Conservation (phyloP, 2,329 filamentous ascomycete species). For the Microsporum ferrugineum region DNA sequence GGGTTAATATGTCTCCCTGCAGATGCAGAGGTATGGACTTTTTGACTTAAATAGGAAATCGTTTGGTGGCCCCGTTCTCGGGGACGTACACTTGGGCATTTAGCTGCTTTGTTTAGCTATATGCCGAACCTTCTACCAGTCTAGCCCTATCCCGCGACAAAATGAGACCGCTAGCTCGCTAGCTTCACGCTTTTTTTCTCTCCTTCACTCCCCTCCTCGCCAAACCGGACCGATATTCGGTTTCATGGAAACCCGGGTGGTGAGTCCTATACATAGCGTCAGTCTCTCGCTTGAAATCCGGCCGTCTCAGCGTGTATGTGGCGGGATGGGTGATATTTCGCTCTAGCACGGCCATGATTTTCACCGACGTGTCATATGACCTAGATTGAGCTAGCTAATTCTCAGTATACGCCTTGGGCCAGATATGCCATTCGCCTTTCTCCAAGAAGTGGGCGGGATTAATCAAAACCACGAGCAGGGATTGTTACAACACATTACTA, state of each 20-base stretch:
- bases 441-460: neutral
- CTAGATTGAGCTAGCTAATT: neutral
- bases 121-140: neutral
- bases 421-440: neutral
- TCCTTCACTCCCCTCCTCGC: neutral
- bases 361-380: neutral
- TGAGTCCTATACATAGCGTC: neutral
- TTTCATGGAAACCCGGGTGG: neutral
- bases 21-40: slow-evolving; percentile 17
- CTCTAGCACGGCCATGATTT: neutral
- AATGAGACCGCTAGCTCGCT: slow-evolving; percentile 1
- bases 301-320: neutral
- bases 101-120: neutral
- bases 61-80: slow-evolving; percentile 9
- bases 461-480: neutral
- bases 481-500: neutral
- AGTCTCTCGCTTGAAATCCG: neutral
- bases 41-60: slow-evolving; percentile 24
- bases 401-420: neutral
- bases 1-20: neutral
- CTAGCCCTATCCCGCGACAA: neutral
- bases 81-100: neutral
- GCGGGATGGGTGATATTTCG: neutral
- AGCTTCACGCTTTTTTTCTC: neutral
- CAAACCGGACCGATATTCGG: neutral